These are phyloP conservation scores for Fusarium cyanostomum DNA, from an alignment of 2,329 filamentous ascomycete genomes.

Conservation along the genomic window DNA sequence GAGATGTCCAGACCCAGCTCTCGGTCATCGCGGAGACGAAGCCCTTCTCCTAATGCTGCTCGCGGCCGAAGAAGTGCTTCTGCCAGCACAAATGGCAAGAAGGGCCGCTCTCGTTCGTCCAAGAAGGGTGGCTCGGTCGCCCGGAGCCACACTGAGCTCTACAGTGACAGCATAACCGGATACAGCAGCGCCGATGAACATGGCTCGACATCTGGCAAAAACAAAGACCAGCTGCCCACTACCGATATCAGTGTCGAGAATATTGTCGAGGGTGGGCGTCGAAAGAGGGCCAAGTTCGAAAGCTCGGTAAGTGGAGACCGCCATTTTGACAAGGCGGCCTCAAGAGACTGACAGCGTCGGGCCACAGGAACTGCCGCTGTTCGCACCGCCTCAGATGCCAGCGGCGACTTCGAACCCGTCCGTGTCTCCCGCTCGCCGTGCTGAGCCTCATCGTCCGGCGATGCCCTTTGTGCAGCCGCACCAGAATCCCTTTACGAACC, in stretches of 20 bases:
- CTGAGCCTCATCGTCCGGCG: slow-evolving; percentile 75
- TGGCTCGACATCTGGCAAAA: slow-evolving; percentile 76
- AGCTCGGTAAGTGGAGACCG: slow-evolving; percentile 81
- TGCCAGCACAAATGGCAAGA: slow-evolving; percentile 69
- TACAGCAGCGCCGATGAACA: slow-evolving; percentile 90
- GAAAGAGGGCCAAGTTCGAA: slow-evolving; percentile 94
- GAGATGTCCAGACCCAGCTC: slow-evolving; percentile 75
- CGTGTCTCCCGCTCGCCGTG: slow-evolving; percentile 87
- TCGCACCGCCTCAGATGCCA: slow-evolving; percentile 93
- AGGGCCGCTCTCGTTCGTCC: slow-evolving; percentile 72
- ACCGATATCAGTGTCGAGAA: slow-evolving; percentile 98
- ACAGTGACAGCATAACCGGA: slow-evolving; percentile 72
- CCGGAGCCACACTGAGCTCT: slow-evolving; percentile 65
- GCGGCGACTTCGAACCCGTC: slow-evolving; percentile 97
- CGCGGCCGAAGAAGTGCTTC: slow-evolving; percentile 82
- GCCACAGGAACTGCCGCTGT: slow-evolving; percentile 88
- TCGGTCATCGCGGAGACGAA: slow-evolving; percentile 77
- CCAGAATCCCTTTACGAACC: slow-evolving; percentile 82
- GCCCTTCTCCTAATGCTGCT: slow-evolving; percentile 75
- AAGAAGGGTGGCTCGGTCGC: slow-evolving; percentile 69
- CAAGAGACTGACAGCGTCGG: slow-evolving; percentile 44
- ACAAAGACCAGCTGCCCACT: slow-evolving; percentile 87
- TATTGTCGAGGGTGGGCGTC: slow-evolving; percentile 94
- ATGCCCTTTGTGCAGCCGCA: slow-evolving; percentile 79
- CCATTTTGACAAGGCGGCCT: slow-evolving; percentile 34